Evolutionary conservation across 495 filamentous ascomycete genomes (phyloP).

Genomic region (Penicillium bialowiezense): DNA sequence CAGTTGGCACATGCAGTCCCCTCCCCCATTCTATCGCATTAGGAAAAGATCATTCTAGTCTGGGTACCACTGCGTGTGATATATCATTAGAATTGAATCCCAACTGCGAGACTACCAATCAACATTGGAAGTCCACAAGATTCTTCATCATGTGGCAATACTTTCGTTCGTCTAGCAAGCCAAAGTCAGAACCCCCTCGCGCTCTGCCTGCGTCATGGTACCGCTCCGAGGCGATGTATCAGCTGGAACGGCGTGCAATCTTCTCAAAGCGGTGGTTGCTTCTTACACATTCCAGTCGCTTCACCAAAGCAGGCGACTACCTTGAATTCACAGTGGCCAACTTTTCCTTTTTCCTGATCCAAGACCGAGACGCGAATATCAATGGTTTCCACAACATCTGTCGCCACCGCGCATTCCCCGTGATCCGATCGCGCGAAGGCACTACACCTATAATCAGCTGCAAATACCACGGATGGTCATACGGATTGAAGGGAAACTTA

Average conservation of each 20-base stretch:
- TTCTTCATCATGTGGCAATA: constrained; percentile 66
- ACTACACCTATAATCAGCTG: constrained; percentile 46
- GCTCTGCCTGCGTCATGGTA: constrained; percentile 47
- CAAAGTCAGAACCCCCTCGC: constrained; percentile 27
- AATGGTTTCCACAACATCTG: constrained; percentile 56
- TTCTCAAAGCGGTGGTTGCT: constrained; percentile 39
- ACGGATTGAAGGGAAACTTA: constrained; percentile 52
- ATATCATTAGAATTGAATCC: too few relatives aligned
- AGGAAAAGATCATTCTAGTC: too few relatives aligned
- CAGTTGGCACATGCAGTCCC: constrained; percentile 13
- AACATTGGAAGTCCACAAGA: too few relatives aligned
- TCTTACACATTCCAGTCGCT: constrained; percentile 26
- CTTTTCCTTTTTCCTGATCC: constrained; percentile 42
- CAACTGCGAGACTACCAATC: too few relatives aligned
- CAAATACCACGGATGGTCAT: constrained; percentile 60
- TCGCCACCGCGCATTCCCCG: constrained; percentile 50
- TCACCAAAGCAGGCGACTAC: constrained; percentile 31
- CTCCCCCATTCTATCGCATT: constrained; percentile 15
- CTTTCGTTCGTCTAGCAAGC: constrained; percentile 49
- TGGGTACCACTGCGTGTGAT: too few relatives aligned
- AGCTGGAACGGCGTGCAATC: constrained; percentile 49
- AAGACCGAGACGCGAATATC: constrained; percentile 43
- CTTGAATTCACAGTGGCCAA: constrained; percentile 27
- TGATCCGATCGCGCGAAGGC: constrained; percentile 41
- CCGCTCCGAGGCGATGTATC: constrained; percentile 42